These are phyloP conservation scores for Fusarium sublunatum DNA, from an alignment of 2,329 filamentous ascomycete genomes.

Conservation along the genomic window DNA sequence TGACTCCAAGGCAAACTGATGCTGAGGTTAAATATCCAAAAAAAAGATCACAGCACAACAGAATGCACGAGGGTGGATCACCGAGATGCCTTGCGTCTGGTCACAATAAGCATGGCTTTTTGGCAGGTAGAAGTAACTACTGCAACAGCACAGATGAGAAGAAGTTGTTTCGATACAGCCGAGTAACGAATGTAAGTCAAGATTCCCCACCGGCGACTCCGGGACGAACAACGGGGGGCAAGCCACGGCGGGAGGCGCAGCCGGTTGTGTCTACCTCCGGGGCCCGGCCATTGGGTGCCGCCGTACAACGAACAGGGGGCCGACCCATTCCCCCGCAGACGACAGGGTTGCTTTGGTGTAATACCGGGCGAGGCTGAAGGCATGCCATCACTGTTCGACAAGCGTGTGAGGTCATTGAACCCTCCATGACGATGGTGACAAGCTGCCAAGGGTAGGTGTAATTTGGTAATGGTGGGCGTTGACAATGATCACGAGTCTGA, in stretches of 20 bases:
- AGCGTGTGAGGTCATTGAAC: slow-evolving; percentile 40
- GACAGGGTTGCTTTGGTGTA: slow-evolving; percentile 23
- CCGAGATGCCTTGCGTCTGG: slow-evolving; percentile 26
- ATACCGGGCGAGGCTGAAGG: slow-evolving; percentile 35
- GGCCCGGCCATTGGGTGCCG: slow-evolving; percentile 35
- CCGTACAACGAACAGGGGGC: slow-evolving; percentile 23
- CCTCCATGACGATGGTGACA: slow-evolving; percentile 29
- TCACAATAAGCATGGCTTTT: slow-evolving; percentile 11
- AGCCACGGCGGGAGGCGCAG: slow-evolving; percentile 51
- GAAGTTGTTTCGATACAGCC: slow-evolving; percentile 40
- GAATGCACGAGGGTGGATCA: slow-evolving; percentile 27
- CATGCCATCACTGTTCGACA: slow-evolving; percentile 18
- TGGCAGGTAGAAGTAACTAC: slow-evolving; percentile 26
- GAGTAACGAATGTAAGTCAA: slow-evolving; percentile 29
- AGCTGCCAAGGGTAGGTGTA: slow-evolving; percentile 11
- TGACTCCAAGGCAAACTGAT: slow-evolving; percentile 36
- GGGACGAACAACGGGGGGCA: slow-evolving; percentile 40
- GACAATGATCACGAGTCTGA: slow-evolving; percentile 5
- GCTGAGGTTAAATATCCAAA: slow-evolving; percentile 8
- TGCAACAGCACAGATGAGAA: slow-evolving; percentile 42
- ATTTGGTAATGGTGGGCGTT: slow-evolving; percentile 14
- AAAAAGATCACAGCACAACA: slow-evolving; percentile 8
- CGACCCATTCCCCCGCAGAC: slow-evolving; percentile 29
- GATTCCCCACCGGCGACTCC: slow-evolving; percentile 47
- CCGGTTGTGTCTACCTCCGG: slow-evolving; percentile 37